Conservation (phyloP, 441 rosid genomes). For the Syzygium syzygioides region DNA sequence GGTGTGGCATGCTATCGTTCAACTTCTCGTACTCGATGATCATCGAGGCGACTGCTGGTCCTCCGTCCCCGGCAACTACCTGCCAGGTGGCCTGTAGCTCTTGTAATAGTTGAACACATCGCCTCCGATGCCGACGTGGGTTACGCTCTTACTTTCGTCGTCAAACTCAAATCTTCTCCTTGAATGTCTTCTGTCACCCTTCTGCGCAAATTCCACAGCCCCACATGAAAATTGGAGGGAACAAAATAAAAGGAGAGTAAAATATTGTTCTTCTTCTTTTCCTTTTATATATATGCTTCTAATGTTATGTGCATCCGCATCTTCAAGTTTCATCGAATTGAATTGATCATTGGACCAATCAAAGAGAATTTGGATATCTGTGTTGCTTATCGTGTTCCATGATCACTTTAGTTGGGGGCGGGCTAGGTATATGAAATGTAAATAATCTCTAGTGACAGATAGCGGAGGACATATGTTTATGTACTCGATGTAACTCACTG, state of each 20-base stretch:
- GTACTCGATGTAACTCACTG: not conserved
- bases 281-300: not conserved
- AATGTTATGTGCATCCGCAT: not conserved
- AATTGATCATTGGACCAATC: not conserved
- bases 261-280: not conserved
- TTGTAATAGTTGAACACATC: conserved; percentile 20
- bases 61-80: not conserved
- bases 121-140: conserved; percentile 16
- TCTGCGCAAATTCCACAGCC: conserved; percentile 1
- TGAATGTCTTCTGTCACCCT: conserved; percentile 18
- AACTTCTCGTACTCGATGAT: conserved; percentile 7
- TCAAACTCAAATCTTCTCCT: conserved; percentile 18
- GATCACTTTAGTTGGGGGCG: not conserved
- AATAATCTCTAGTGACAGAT: not conserved
- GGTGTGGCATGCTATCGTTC: not conserved
- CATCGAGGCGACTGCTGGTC: not conserved
- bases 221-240: not conserved
- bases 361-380: not conserved
- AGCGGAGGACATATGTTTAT: not conserved
- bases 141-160: conserved; percentile 7
- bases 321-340: not conserved
- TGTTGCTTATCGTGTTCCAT: not conserved
- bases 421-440: not conserved
- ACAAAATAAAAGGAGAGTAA: not conserved
- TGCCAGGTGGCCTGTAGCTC: conserved; percentile 1